Evolutionary conservation across 129 eudicot species (phyloP).

Genomic region (Rutidosis leptorrhynchoides): DNA sequence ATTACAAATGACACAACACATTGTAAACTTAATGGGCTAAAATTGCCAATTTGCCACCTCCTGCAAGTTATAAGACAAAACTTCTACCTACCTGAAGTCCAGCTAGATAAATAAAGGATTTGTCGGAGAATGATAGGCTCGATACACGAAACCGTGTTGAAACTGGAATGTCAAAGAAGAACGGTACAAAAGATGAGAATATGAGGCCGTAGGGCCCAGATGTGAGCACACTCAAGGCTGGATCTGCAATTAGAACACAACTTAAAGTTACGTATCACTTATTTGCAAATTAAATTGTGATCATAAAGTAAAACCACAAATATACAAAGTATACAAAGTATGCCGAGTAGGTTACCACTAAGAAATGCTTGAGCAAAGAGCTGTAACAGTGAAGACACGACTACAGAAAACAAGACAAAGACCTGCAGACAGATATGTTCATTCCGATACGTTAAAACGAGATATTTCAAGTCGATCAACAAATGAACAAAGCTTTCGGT

Average conservation of each 20-base stretch:
- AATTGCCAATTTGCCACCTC: background rate
- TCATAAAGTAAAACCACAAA: conserved; percentile 3
- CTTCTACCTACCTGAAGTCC: conserved; percentile 82
- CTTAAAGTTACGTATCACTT: background rate
- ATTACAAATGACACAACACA: background rate
- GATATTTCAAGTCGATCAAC: background rate
- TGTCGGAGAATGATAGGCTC: conserved; percentile 77
- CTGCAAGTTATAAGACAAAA: background rate
- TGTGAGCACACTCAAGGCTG: conserved; percentile 57
- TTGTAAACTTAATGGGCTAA: background rate
- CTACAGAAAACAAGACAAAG: conserved; percentile 65
- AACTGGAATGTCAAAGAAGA: conserved; percentile 87
- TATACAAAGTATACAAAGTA: conserved; percentile 3
- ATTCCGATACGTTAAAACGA: background rate
- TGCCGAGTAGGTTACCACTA: conserved; percentile 45
- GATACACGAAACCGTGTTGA: conserved; percentile 85
- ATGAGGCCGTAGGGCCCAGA: conserved; percentile 94
- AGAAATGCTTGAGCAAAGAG: conserved; percentile 55
- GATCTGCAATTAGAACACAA: conserved; percentile 56
- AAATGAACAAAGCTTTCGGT: background rate
- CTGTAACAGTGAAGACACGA: conserved; percentile 59
- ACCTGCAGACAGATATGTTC: conserved; percentile 49
- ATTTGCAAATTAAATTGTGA: background rate
- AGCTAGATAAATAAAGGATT: conserved; percentile 86
- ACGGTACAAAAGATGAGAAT: conserved; percentile 88